These are phyloP conservation scores for Rhizoctonia solani DNA, from an alignment of 1,284 basidiomycete genomes.

Conservation along the genomic window DNA sequence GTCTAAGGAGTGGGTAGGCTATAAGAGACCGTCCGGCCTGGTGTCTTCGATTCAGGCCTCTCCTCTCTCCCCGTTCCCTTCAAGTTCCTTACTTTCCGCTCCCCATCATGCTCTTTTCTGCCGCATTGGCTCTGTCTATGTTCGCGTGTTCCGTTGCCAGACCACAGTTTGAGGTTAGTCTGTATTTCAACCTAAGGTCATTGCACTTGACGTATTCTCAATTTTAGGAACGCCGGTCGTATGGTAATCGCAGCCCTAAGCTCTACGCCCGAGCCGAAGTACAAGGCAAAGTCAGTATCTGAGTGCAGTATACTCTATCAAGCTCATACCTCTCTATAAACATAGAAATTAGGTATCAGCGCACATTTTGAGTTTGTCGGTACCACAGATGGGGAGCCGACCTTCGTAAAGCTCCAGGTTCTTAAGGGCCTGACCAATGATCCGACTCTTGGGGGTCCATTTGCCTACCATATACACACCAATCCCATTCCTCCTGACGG, in stretches of 20 bases:
- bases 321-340: not conserved
- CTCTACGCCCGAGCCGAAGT: constrained; percentile 6
- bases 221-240: too few relatives aligned
- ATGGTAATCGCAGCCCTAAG: too few relatives aligned
- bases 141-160: constrained; percentile 6
- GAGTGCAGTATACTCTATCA: not conserved
- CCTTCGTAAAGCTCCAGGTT: constrained; percentile 22
- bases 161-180: constrained; percentile 2
- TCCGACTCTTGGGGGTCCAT: constrained; percentile 11
- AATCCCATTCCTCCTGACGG: constrained; percentile 39
- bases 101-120: constrained; percentile 18
- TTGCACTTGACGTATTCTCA: too few relatives aligned
- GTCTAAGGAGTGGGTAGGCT: too few relatives aligned
- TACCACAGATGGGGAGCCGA: constrained; percentile 21
- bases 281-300: not conserved
- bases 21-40: too few relatives aligned
- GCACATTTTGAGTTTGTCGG: constrained; percentile 34
- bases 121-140: constrained; percentile 8
- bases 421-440: constrained; percentile 26
- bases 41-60: too few relatives aligned
- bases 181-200: too few relatives aligned
- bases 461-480: constrained; percentile 40
- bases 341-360: constrained; percentile 17
- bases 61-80: too few relatives aligned
- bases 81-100: not conserved